Evolutionary conservation across 2,329 filamentous ascomycete genomes (phyloP).

Genomic region (Aureobasidium subglaciale): DNA sequence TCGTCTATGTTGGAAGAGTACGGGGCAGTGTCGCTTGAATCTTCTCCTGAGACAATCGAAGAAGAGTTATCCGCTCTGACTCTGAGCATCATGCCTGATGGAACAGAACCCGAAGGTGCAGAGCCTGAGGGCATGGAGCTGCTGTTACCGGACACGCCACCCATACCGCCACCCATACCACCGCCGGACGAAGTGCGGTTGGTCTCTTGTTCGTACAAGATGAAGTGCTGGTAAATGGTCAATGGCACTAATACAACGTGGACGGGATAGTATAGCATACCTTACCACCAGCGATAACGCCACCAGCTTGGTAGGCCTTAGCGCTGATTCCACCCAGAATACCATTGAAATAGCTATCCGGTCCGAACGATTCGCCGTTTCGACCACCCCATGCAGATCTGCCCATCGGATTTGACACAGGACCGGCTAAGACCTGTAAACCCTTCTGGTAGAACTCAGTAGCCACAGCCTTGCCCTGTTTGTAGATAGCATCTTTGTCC

Average conservation of each 20-base stretch:
- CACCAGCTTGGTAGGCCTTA: conserved; percentile 33
- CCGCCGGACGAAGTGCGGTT: not conserved
- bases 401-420: conserved; percentile 34
- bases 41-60: not conserved
- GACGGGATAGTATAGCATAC: not conserved
- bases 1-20: conserved; percentile 18
- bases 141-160: not conserved
- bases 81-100: not conserved
- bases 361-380: conserved; percentile 35
- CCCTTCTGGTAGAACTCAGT: conserved; percentile 21
- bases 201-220: conserved; percentile 55
- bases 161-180: not conserved
- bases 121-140: not conserved
- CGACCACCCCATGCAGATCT: conserved; percentile 34
- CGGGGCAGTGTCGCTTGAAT: not conserved
- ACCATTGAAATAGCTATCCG: conserved; percentile 39
- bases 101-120: not conserved
- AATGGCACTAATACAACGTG: not conserved
- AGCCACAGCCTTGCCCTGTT: conserved; percentile 43
- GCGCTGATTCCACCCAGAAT: conserved; percentile 34
- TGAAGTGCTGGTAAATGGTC: conserved; percentile 38
- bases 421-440: conserved; percentile 12
- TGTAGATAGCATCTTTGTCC: conserved; percentile 42
- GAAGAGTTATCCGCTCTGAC: not conserved
- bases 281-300: conserved; percentile 37